These are phyloP conservation scores for Picocystis salinarum DNA, from an alignment of 139 green algal species.

Conservation along the genomic window DNA sequence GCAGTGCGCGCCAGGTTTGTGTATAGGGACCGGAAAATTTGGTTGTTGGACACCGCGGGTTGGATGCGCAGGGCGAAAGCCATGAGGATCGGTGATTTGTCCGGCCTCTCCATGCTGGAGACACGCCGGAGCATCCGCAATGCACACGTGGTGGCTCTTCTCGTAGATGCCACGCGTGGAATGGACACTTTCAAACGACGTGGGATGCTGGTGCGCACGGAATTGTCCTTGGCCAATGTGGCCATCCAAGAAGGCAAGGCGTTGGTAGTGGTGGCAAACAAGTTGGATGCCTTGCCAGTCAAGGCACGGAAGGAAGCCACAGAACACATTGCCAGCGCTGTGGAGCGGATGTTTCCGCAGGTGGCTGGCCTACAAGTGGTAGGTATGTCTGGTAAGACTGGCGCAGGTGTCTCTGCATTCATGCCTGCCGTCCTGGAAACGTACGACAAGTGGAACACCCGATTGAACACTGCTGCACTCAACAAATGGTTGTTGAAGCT, in stretches of 20 bases:
- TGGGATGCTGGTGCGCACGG: constrained; percentile 26
- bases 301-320: neutral
- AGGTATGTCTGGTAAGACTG: constrained; percentile 31
- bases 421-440: constrained; percentile 23
- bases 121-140: constrained; percentile 27
- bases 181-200: constrained; percentile 10
- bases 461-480: constrained; percentile 27
- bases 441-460: constrained; percentile 41
- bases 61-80: constrained; percentile 34
- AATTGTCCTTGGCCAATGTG: constrained; percentile 34
- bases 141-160: constrained; percentile 62
- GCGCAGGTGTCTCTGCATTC: constrained; percentile 22
- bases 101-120: constrained; percentile 13
- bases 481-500: constrained; percentile 37
- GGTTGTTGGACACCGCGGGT: constrained; percentile 78
- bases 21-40: constrained; percentile 23
- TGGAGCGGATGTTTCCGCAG: constrained; percentile 20
- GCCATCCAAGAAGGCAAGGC: constrained; percentile 38
- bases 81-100: constrained; percentile 21
- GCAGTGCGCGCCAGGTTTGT: constrained; percentile 27
- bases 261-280: constrained; percentile 57
- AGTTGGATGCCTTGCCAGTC: constrained; percentile 37
- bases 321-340: constrained; percentile 4
- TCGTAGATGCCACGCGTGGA: constrained; percentile 46
- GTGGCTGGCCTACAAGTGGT: constrained; percentile 24